phyloP scores from a whole-genome alignment of 208 protist species.

The Trypanosomatidae sp. region DNA sequence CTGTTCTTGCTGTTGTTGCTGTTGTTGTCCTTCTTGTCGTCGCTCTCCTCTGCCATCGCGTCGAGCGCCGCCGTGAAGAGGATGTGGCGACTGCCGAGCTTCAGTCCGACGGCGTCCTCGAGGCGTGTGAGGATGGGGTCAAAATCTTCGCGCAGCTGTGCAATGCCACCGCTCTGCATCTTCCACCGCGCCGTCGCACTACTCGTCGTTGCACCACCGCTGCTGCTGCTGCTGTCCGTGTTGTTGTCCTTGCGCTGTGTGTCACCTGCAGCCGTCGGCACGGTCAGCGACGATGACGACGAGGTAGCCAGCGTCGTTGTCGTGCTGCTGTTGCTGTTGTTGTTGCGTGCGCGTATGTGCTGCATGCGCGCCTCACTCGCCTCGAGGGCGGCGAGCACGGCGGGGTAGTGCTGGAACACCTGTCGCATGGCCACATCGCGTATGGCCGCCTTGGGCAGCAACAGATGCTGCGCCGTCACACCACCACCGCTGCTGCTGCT shows the following conservation, averaged over 20 bases:
- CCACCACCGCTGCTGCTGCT: constrained; percentile 7
- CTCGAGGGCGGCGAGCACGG: constrained; percentile 35
- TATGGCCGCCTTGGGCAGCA: constrained; percentile 59
- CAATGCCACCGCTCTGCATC: constrained; percentile 67
- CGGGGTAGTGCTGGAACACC: constrained; percentile 55
- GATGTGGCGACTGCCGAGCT: constrained; percentile 69
- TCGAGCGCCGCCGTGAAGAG: constrained; percentile 68
- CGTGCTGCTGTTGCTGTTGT: not conserved
- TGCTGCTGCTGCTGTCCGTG: not conserved
- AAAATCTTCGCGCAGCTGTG: constrained; percentile 67
- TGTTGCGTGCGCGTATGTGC: constrained; percentile 11
- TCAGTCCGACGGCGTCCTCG: constrained; percentile 70
- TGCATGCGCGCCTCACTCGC: constrained; percentile 38
- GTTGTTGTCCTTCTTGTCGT: constrained; percentile 1
- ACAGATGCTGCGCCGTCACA: constrained; percentile 51
- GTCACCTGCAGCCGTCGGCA: not conserved
- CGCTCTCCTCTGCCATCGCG: constrained; percentile 10
- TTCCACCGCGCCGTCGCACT: constrained; percentile 1
- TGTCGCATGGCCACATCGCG: constrained; percentile 45
- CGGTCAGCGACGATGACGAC: constrained; percentile 2
- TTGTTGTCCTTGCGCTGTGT: constrained; percentile 5
- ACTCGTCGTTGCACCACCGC: not conserved
- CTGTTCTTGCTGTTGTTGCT: constrained; percentile 5
- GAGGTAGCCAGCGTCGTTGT: not conserved
- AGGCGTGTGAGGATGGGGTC: constrained; percentile 62